These are phyloP conservation scores for Ruellia speciosa DNA, from an alignment of 305 asterid species.

Conservation along the genomic window DNA sequence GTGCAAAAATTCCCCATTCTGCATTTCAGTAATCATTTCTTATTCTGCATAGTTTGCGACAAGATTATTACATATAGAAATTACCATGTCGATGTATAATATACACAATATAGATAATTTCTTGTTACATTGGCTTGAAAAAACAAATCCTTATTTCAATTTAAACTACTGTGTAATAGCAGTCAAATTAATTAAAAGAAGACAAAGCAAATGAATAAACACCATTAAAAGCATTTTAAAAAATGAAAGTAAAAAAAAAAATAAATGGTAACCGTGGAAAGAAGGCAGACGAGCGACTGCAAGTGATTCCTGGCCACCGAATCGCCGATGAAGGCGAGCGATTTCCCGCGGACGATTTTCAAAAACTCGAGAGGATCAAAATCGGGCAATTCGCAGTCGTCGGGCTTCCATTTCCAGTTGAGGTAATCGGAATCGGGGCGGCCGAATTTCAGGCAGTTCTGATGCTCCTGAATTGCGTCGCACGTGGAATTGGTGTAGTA, in stretches of 20 bases:
- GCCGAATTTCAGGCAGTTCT: conserved; percentile 53
- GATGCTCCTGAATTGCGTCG: conserved; percentile 49
- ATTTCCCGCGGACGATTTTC: conserved; percentile 45
- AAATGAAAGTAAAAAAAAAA: neutral
- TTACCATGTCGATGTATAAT: no score
- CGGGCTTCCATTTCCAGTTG: conserved; percentile 72
- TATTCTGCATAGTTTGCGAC: no score
- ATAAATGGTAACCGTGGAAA: conserved; percentile 38
- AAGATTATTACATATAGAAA: no score
- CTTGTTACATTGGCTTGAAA: no score
- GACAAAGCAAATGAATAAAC: neutral
- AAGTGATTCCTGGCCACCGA: conserved; percentile 64
- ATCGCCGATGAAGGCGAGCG: conserved; percentile 63
- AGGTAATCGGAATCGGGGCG: conserved; percentile 45
- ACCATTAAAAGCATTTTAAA: neutral
- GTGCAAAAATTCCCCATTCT: no score
- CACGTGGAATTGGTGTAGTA: conserved; percentile 53
- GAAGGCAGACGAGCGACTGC: conserved; percentile 61
- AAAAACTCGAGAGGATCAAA: conserved; percentile 41
- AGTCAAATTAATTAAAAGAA: neutral
- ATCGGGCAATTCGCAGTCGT: conserved; percentile 43
- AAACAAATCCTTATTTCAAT: no score
- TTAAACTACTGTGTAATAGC: neutral
- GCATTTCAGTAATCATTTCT: no score
- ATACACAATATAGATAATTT: no score